A percentile compares a stretch with the other conserved stretches of the same genome.
Evolutionary conservation across 2,329 filamentous ascomycete species (phyloP).

Genomic region (Simplicillium sp.): DNA sequence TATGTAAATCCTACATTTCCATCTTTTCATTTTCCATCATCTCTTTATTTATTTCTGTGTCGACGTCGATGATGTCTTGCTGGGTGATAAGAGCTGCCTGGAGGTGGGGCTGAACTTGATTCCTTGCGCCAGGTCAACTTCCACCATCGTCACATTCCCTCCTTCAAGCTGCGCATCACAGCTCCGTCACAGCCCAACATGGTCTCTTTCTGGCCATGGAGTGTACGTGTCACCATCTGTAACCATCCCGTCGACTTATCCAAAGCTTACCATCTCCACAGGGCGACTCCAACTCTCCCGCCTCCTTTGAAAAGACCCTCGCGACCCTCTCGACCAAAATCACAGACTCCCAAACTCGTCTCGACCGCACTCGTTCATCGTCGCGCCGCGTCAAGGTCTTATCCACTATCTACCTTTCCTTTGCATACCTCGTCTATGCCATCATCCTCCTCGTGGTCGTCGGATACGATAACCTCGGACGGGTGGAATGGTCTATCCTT

Average conservation of each 20-base stretch:
- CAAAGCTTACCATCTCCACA: conserved; percentile 28
- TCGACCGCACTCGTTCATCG: conserved; percentile 63
- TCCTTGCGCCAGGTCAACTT: too few relatives aligned
- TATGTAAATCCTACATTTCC: too few relatives aligned
- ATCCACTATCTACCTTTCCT: conserved; percentile 81
- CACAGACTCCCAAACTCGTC: conserved; percentile 57
- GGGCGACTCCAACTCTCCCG: conserved; percentile 73
- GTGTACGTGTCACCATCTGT: conserved; percentile 37
- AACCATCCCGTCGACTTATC: too few relatives aligned
- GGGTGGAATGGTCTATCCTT: conserved; percentile 69
- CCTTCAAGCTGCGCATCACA: background rate
- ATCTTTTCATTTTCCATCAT: too few relatives aligned
- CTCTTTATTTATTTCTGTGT: too few relatives aligned
- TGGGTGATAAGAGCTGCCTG: too few relatives aligned
- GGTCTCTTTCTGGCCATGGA: conserved; percentile 83
- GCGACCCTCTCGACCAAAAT: conserved; percentile 78
- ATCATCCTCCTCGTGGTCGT: conserved; percentile 78
- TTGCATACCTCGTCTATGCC: conserved; percentile 80
- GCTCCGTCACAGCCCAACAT: conserved; percentile 33
- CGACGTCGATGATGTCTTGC: too few relatives aligned
- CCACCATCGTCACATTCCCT: background rate
- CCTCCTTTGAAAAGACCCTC: conserved; percentile 86
- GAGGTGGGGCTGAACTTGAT: too few relatives aligned
- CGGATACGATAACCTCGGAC: conserved; percentile 69
- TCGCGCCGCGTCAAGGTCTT: conserved; percentile 74